phyloP scores from a whole-genome alignment of 768 basidiomycete species.

The Boletus sp. region DNA sequence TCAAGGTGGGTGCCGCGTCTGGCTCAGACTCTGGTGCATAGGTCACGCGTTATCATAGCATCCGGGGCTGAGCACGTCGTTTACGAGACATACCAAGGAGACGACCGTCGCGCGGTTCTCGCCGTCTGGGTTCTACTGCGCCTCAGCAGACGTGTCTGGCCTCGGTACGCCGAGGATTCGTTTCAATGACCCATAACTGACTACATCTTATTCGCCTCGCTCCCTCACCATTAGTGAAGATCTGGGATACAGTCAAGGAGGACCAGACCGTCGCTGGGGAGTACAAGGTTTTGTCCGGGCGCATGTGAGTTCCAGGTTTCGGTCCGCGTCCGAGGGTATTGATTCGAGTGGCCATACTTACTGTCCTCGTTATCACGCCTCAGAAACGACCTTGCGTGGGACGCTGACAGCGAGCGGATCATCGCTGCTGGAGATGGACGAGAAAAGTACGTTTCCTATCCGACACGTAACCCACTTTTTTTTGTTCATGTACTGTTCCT shows the following conservation, averaged over 20 bases:
- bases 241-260: constrained; percentile 92
- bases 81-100: constrained; percentile 79
- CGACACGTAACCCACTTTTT: not conserved
- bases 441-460: constrained; percentile 58
- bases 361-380: not conserved
- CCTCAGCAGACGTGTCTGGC: constrained; percentile 82
- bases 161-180: constrained; percentile 51
- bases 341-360: not conserved
- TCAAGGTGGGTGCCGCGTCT: constrained; percentile 54
- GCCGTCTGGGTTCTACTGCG: constrained; percentile 93
- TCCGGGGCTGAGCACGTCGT: constrained; percentile 58
- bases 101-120: constrained; percentile 89
- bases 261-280: constrained; percentile 83
- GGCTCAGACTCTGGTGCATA: not conserved
- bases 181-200: not conserved
- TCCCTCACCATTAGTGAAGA: constrained; percentile 51
- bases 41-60: constrained; percentile 44
- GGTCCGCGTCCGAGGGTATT: not conserved
- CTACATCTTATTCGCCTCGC: not conserved
- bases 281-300: constrained; percentile 70
- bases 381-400: constrained; percentile 95
- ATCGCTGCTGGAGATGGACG: constrained; percentile 91
- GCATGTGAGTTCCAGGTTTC: constrained; percentile 47
- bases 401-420: constrained; percentile 94
- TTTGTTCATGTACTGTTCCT: not conserved